phyloP scores from a whole-genome alignment of 2,329 filamentous ascomycete genomes.

The Alternaria infectoria region DNA sequence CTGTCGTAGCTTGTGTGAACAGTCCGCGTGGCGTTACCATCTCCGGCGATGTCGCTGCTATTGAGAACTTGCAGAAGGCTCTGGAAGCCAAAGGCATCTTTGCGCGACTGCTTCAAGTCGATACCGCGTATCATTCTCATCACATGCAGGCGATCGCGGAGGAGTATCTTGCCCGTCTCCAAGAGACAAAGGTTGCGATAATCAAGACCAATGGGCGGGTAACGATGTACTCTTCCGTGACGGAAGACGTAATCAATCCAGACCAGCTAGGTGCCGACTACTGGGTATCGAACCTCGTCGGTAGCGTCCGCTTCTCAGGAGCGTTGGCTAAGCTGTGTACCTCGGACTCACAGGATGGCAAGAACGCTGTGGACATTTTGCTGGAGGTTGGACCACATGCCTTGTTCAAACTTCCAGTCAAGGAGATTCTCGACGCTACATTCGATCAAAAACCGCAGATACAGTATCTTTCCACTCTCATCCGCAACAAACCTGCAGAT shows the following conservation, averaged over 20 bases:
- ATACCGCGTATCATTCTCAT: constrained; percentile 55
- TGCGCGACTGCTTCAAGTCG: constrained; percentile 47
- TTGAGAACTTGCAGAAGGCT: constrained; percentile 40
- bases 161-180: constrained; percentile 19
- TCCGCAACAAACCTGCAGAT: constrained; percentile 15
- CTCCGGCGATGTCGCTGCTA: constrained; percentile 51
- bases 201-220: neutral
- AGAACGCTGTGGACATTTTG: constrained; percentile 1
- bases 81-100: constrained; percentile 49
- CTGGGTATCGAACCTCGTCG: constrained; percentile 35
- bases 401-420: constrained; percentile 12
- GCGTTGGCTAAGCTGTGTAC: constrained; percentile 5
- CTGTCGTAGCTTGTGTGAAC: constrained; percentile 45
- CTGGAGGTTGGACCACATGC: constrained; percentile 23
- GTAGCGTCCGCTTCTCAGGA: constrained; percentile 17
- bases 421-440: constrained; percentile 5
- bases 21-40: constrained; percentile 52
- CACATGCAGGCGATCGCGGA: constrained; percentile 45
- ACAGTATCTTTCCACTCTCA: constrained; percentile 9
- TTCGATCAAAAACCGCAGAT: constrained; percentile 2
- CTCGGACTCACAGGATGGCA: neutral
- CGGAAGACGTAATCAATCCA: constrained; percentile 5
- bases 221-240: constrained; percentile 24
- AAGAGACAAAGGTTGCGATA: constrained; percentile 1
- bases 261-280: constrained; percentile 25